A percentile compares a stretch with the other conserved stretches of the same genome.
These are phyloP conservation scores for Plasmodium gaboni DNA, from an alignment of 169 alveolate genomes.

Conservation along the genomic window DNA sequence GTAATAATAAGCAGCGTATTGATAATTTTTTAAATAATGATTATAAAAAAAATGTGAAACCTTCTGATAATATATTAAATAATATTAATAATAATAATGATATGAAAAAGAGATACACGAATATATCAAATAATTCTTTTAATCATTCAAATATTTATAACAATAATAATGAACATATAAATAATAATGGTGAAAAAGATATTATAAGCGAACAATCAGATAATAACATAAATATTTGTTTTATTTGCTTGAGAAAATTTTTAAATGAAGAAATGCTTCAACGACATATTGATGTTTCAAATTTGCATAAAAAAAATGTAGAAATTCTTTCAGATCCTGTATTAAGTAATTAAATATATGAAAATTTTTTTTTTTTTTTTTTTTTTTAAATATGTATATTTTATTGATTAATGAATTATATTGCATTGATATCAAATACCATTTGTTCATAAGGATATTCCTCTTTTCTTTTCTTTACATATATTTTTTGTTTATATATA, in stretches of 20 bases:
- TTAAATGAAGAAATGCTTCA: slow-evolving; percentile 75
- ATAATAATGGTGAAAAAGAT: background rate
- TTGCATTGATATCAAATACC: too few species aligned
- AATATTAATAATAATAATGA: background rate
- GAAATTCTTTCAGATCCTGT: slow-evolving; percentile 10
- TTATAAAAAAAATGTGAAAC: background rate
- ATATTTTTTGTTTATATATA: too few species aligned
- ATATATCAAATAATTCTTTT: background rate
- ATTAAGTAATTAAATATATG: background rate
- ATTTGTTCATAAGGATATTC: too few species aligned
- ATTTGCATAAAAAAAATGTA: slow-evolving; percentile 77
- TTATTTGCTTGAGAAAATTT: slow-evolving; percentile 83
- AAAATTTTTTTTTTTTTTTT: background rate
- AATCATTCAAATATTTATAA: background rate
- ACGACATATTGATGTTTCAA: slow-evolving; percentile 79
- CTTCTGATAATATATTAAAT: too few species aligned
- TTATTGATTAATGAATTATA: too few species aligned
- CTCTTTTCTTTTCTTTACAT: too few species aligned
- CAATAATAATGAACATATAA: background rate
- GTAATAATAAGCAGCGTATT: background rate
- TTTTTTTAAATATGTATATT: background rate
- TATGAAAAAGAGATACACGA: background rate
- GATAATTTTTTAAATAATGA: background rate
- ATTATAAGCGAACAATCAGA: slow-evolving; percentile 12
- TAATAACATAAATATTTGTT: slow-evolving; percentile 70